Conservation (phyloP, 495 filamentous ascomycete species). For the Bryoglossum gracile region DNA sequence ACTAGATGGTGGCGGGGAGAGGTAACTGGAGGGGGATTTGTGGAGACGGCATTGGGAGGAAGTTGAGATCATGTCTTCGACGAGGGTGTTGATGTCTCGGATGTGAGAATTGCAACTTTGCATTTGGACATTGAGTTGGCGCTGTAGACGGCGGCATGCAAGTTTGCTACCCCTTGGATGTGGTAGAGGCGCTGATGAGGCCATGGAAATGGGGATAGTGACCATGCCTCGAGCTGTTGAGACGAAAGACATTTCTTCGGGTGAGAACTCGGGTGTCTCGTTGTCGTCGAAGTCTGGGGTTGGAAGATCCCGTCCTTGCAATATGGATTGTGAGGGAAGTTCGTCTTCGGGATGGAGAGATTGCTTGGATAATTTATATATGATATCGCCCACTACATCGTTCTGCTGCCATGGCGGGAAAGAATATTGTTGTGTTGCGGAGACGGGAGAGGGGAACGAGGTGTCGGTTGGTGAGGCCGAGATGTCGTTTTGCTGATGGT, state of each 20-base stretch:
- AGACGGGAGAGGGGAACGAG: slow-evolving; percentile 9
- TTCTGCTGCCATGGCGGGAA: not conserved
- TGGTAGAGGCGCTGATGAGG: not conserved
- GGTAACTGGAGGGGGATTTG: slow-evolving; percentile 1
- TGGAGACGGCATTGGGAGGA: slow-evolving; percentile 20
- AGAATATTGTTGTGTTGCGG: not conserved
- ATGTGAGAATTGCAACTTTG: slow-evolving; percentile 16
- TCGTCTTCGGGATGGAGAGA: slow-evolving; percentile 14
- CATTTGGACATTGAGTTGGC: slow-evolving; percentile 21
- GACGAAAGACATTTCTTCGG: slow-evolving; percentile 11
- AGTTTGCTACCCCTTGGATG: not conserved
- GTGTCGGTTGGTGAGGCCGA: slow-evolving; percentile 14
- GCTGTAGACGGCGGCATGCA: slow-evolving; percentile 16
- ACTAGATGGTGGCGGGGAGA: not conserved
- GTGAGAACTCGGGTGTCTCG: not conserved
- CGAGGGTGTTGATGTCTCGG: slow-evolving; percentile 16
- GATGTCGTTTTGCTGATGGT: slow-evolving; percentile 1
- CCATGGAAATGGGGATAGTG: not conserved
- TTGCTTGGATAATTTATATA: slow-evolving; percentile 10
- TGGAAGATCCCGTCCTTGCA: not conserved
- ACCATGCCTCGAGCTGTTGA: slow-evolving; percentile 9
- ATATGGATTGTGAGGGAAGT: slow-evolving; percentile 6
- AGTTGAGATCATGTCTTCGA: slow-evolving; percentile 21
- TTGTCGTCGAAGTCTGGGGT: slow-evolving; percentile 1
- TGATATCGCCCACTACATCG: slow-evolving; percentile 10